Evolutionary conservation across 305 asterid genomes (phyloP).

Genomic region (Rubia tinctorum): DNA sequence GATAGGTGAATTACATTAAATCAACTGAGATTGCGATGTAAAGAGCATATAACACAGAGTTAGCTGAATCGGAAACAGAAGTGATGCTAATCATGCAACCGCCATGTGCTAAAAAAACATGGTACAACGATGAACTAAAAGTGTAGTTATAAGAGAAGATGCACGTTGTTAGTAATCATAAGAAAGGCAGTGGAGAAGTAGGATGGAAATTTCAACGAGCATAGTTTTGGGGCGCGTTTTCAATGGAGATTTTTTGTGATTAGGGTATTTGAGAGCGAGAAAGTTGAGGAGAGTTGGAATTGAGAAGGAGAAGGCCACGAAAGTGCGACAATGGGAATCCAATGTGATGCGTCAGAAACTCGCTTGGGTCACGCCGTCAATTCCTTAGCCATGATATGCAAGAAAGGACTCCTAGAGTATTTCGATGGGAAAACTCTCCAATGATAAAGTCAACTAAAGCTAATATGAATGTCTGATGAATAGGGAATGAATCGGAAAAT

Average conservation of each 20-base stretch:
- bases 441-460: no score
- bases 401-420: no score
- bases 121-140: not conserved
- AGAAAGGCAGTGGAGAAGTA: not conserved
- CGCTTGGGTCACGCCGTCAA: no score
- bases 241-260: not conserved
- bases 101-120: not conserved
- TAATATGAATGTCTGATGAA: no score
- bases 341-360: no score
- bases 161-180: not conserved
- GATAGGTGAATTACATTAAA: not conserved
- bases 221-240: not conserved
- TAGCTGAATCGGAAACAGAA: slow-evolving; percentile 9
- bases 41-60: not conserved
- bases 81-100: not conserved
- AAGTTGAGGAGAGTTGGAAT: slow-evolving; percentile 1
- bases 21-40: not conserved
- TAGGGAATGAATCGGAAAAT: no score
- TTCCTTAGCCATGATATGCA: no score
- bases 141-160: not conserved
- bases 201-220: not conserved
- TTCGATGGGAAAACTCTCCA: no score
- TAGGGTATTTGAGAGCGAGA: not conserved
- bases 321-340: not conserved
- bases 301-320: not conserved